phyloP scores from a whole-genome alignment of 148 eudicot species.

The Limonium bicolor region DNA sequence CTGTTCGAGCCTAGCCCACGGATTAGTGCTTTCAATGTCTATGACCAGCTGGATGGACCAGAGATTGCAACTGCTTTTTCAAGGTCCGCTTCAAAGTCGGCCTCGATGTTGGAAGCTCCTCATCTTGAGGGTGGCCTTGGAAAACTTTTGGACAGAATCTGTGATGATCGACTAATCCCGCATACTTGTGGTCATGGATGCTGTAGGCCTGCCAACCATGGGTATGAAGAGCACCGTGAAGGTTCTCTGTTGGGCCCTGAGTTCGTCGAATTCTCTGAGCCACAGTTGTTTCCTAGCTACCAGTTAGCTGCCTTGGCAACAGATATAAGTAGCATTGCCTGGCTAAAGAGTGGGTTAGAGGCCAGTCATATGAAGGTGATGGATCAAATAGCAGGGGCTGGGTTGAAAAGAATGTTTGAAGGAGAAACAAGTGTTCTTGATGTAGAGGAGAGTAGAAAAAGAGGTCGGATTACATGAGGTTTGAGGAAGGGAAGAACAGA shows the following conservation, averaged over 20 bases:
- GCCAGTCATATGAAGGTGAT: constrained; percentile 12
- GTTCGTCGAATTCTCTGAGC: constrained; percentile 37
- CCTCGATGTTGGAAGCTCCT: constrained; percentile 10
- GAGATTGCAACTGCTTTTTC: constrained; percentile 9
- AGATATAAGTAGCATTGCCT: constrained; percentile 48
- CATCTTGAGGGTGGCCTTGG: constrained; percentile 21
- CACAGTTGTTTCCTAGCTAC: constrained; percentile 27
- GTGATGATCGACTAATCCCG: constrained; percentile 34
- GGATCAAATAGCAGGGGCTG: constrained; percentile 8
- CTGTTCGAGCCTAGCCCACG: constrained; percentile 39
- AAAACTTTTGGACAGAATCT: constrained; percentile 29
- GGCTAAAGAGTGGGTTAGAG: constrained; percentile 47
- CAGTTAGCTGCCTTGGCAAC: constrained; percentile 45
- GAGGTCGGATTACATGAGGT: constrained; percentile 4
- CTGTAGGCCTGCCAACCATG: constrained; percentile 11
- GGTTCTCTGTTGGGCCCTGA: constrained; percentile 47
- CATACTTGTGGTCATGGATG: constrained; percentile 50
- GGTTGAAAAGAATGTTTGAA: constrained; percentile 6
- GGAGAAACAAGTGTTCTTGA: constrained; percentile 4
- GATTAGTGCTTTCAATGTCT: constrained; percentile 33
- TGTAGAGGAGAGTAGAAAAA: constrained; percentile 9
- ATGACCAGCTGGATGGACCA: constrained; percentile 13
- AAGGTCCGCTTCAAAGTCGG: constrained; percentile 8
- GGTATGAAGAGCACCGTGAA: neutral
- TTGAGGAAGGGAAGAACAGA: constrained; percentile 15